Evolutionary conservation across 129 eudicot species (phyloP), one percentile per base, ranked within the genome.

Genomic region (Apium graveolens): DNA sequence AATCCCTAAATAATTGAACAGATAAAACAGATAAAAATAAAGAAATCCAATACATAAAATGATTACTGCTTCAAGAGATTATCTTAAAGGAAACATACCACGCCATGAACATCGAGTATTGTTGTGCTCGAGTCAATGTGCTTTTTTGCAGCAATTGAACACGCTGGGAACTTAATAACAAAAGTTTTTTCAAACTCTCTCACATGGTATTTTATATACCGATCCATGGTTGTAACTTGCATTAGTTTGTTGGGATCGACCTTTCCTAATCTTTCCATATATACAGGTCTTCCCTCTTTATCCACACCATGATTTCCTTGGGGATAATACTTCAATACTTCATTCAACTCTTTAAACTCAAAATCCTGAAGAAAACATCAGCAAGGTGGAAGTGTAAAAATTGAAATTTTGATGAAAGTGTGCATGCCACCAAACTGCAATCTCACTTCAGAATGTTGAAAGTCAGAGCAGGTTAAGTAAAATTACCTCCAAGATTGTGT

Each of bases 221-320:
- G 97, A 79, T 94, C 98, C 96, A 94, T 86, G 79, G 85, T 89
- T 32, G 98, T 94, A 57, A 89, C 98, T 89, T 94, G 97, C 98
- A 94, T 89, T 31, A 94, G 96, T 78, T 94, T 94, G 90, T 85
- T 88, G 5, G 98, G 87, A 68, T 94, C 98, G 65, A 94, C 97
- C 82, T 89, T 91, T 75, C 98, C 98, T 63, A 94, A 82, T 72
- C 93, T 88, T 88, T 94, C 98, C 79, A 94, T 91, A 90, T 94
- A 94, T 39, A 94, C 83, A 55, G 98, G 98, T 43, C 97, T 86
- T 65, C 98, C 98, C 74, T 89, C 92, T 82, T 93, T 93, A 79
- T 93, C 98, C 72, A 93, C 94, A 43, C 98, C 98, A 83, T 93
- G 98, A 88, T 93, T 83, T 44, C 98, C 97, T 78, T 93, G 98